Percentiles rank a stretch among this genome's conserved stretches.
Conservation (phyloP, 148 eudicot species). For the Salicornia ramosissima region DNA sequence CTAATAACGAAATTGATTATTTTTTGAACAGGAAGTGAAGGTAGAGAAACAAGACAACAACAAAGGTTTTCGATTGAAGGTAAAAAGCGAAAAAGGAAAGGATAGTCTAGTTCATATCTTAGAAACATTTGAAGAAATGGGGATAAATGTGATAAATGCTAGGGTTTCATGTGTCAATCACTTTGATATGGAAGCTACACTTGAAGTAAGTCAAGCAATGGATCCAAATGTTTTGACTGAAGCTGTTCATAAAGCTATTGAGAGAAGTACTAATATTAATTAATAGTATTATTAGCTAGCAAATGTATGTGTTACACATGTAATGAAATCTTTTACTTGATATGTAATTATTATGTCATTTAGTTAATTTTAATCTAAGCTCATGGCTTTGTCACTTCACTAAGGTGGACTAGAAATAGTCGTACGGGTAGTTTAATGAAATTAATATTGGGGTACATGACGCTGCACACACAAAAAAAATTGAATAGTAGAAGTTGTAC, state of each 20-base stretch:
- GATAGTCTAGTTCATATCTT: constrained; percentile 37
- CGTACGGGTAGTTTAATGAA: too few species aligned
- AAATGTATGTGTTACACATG: constrained; percentile 21
- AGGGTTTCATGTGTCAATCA: constrained; percentile 33
- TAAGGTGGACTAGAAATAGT: too few species aligned
- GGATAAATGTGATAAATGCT: constrained; percentile 36
- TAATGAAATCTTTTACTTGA: background rate
- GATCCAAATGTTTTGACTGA: constrained; percentile 28
- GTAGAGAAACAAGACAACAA: constrained; percentile 28
- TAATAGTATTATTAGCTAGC: background rate
- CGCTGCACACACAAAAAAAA: too few species aligned
- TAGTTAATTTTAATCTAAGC: background rate
- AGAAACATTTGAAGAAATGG: constrained; percentile 46
- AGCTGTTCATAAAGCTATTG: constrained; percentile 32
- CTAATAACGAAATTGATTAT: background rate
- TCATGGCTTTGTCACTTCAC: too few species aligned
- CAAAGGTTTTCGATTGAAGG: constrained; percentile 23
- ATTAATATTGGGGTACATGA: too few species aligned
- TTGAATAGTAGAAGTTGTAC: too few species aligned
- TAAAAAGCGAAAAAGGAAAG: constrained; percentile 36
- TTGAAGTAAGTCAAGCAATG: constrained; percentile 28
- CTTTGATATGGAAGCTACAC: constrained; percentile 45
- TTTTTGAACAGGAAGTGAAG: constrained; percentile 37
- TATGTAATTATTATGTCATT: background rate
- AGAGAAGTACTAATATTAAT: background rate